Evolutionary conservation across 441 rosid species (phyloP).

Genomic region (Francoa sonchifolia): DNA sequence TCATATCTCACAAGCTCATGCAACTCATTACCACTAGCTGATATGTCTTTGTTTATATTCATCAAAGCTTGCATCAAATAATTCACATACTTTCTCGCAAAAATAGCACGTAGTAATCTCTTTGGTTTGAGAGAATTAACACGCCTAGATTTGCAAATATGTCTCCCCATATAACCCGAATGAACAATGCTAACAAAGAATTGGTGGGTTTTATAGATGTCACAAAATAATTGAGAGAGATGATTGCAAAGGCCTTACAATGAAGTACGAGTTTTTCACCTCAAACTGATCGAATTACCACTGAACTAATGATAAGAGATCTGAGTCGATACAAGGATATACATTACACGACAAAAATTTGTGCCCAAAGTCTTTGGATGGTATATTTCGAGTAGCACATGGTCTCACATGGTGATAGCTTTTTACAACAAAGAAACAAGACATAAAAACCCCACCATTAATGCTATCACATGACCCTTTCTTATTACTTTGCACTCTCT

Average conservation of each 20-base stretch:
- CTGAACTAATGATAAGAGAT: too few relatives aligned
- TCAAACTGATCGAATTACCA: too few relatives aligned
- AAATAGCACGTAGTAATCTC: slow-evolving; percentile 5
- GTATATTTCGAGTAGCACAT: not conserved
- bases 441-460: not conserved
- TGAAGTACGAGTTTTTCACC: too few relatives aligned
- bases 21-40: not conserved
- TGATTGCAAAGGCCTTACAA: too few relatives aligned
- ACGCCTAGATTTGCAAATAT: slow-evolving; percentile 17
- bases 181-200: too few relatives aligned
- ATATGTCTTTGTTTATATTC: slow-evolving; percentile 9
- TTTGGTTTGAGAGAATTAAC: slow-evolving; percentile 17
- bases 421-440: not conserved
- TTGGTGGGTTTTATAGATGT: too few relatives aligned
- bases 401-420: not conserved
- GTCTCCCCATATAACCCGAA: slow-evolving; percentile 26
- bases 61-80: slow-evolving; percentile 22
- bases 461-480: not conserved
- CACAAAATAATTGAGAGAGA: too few relatives aligned
- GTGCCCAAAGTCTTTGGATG: not conserved
- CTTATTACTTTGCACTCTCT: too few relatives aligned
- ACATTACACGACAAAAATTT: too few relatives aligned
- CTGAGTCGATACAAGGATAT: too few relatives aligned
- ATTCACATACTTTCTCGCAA: slow-evolving; percentile 19
- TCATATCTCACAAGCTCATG: slow-evolving; percentile 21